Conservation (phyloP, 176 grass and related monocot genomes). For the Sorghum bicolor region Sorghum_bicolor_NCBIv3 NC_012873.2:60985001-60985500, state of each 20-base stretch:
- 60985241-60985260: conserved; percentile 17
- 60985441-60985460: background rate
- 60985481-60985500: too few relatives aligned
- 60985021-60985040: background rate
- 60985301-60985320: conserved; percentile 30
- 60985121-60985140: background rate
- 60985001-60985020: background rate
- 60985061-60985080: background rate
- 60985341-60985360: conserved; percentile 52
- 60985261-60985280: background rate
- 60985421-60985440: background rate
- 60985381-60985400: background rate
- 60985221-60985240: conserved; percentile 37
- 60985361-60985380: conserved; percentile 28
- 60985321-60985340: background rate
- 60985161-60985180: conserved; percentile 22
- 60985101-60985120: background rate
- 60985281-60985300: conserved; percentile 2
- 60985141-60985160: conserved; percentile 12
- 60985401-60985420: conserved; percentile 19
- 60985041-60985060: background rate
- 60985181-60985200: conserved; percentile 44
- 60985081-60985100: background rate
- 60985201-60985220: conserved; percentile 50
- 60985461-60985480: too few relatives aligned